Evolutionary conservation across 1,139 yeast genomes (phyloP).

Genomic region (Casaregolazyma lundiana): DNA sequence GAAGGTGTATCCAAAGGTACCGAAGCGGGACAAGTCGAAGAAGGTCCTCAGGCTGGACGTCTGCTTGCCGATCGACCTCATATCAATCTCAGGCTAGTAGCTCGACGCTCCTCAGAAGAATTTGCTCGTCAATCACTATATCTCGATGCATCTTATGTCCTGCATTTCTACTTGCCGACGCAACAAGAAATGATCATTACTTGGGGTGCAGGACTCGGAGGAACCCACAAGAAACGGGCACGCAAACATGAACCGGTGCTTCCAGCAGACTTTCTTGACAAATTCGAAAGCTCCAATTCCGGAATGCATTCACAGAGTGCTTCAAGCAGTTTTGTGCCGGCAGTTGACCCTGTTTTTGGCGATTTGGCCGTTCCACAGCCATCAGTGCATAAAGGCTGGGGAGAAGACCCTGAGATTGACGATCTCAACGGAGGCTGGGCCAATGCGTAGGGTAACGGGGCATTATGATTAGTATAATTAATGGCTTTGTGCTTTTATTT

Average conservation of each 20-base stretch:
- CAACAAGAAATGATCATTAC: constrained; percentile 37
- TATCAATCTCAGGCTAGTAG: constrained; percentile 4
- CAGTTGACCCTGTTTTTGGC: constrained; percentile 21
- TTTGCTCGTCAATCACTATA: constrained; percentile 25
- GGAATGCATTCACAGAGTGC: constrained; percentile 5
- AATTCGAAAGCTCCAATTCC: constrained; percentile 26
- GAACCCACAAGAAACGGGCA: constrained; percentile 34
- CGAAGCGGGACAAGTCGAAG: constrained; percentile 5
- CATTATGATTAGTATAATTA: background rate
- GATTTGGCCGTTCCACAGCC: constrained; percentile 26
- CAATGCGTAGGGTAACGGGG: background rate
- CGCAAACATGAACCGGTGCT: constrained; percentile 36
- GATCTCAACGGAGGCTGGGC: constrained; percentile 21
- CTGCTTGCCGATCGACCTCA: constrained; percentile 4
- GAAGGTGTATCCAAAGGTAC: background rate
- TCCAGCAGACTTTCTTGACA: constrained; percentile 37
- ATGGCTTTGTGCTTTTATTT: too few relatives aligned
- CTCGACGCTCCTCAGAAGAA: constrained; percentile 15
- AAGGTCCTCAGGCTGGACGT: background rate
- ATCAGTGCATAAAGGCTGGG: constrained; percentile 30
- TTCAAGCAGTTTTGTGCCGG: constrained; percentile 5
- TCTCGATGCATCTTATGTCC: constrained; percentile 32
- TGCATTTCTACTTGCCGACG: constrained; percentile 38
- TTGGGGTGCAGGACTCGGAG: constrained; percentile 42
- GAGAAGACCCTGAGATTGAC: constrained; percentile 24